A percentile compares a stretch with the other conserved stretches of the same genome.
Conservation (phyloP, 1,284 basidiomycete genomes). For the Cutaneotrichosporon sp. region DNA sequence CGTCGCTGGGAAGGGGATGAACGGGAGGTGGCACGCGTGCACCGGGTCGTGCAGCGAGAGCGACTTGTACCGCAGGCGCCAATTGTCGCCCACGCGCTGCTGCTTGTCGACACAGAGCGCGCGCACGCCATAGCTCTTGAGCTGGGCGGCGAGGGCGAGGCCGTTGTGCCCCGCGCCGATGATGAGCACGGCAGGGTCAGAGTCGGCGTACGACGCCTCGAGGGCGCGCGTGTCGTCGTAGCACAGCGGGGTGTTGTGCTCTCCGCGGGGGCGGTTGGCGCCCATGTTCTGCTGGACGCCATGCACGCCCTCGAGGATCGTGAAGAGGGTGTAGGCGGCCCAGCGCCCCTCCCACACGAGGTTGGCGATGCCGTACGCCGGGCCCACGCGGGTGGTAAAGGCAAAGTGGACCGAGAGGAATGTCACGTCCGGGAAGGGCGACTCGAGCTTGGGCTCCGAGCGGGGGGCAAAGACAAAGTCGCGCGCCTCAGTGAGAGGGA, state of each 20-base stretch:
- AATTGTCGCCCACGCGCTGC: conserved; percentile 61
- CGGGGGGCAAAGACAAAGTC: conserved; percentile 54
- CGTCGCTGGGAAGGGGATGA: conserved; percentile 37
- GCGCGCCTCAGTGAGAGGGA: conserved; percentile 52
- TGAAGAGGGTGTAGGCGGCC: conserved; percentile 63
- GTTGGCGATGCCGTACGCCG: conserved; percentile 59
- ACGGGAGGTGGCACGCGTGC: conserved; percentile 47
- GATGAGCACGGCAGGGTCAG: conserved; percentile 53
- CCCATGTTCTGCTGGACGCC: conserved; percentile 59
- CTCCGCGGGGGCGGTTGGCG: conserved; percentile 44
- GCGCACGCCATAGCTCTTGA: conserved; percentile 61
- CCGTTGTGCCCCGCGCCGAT: conserved; percentile 69
- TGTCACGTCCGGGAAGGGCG: conserved; percentile 61
- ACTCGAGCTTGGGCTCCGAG: conserved; percentile 43
- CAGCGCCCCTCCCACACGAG: conserved; percentile 62
- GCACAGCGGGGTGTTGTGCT: conserved; percentile 38
- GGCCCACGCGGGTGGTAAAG: conserved; percentile 61
- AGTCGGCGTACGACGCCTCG: conserved; percentile 55
- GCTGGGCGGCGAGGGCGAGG: conserved; percentile 62
- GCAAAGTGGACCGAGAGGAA: conserved; percentile 63
- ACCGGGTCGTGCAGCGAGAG: conserved; percentile 67
- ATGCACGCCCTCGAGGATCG: conserved; percentile 62
- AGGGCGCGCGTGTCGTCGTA: conserved; percentile 37
- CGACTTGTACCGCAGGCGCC: conserved; percentile 62
- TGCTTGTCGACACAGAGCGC: conserved; percentile 62